Evolutionary conservation across 768 basidiomycete genomes (phyloP).

Genomic region (Cystobasidium onofrii): DNA sequence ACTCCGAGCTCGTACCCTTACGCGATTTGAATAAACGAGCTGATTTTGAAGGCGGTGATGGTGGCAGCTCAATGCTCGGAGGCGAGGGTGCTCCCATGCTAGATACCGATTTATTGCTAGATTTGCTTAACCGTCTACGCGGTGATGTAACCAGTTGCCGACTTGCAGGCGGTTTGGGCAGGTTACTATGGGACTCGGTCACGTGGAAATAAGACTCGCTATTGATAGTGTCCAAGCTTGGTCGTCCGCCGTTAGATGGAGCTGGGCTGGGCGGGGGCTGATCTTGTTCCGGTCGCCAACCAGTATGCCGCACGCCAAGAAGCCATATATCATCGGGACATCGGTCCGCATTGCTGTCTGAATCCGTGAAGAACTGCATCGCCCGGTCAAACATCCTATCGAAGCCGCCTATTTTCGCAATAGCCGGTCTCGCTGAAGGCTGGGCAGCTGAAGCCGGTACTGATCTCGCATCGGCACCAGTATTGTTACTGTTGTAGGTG

Average conservation of each 20-base stretch:
- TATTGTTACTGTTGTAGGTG: neutral
- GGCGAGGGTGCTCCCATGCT: slow-evolving; percentile 38
- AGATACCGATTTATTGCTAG: slow-evolving; percentile 25
- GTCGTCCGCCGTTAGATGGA: neutral
- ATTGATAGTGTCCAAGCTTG: neutral
- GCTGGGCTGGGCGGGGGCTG: neutral
- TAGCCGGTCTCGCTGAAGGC: neutral
- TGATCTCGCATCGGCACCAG: slow-evolving; percentile 6
- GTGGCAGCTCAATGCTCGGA: slow-evolving; percentile 38
- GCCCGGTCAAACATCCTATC: slow-evolving; percentile 76
- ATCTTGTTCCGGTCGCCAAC: slow-evolving; percentile 48
- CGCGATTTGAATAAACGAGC: neutral
- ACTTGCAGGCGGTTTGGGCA: neutral
- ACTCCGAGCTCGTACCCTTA: neutral
- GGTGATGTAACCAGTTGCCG: neutral
- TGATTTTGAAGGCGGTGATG: neutral
- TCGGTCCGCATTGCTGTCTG: slow-evolving; percentile 74
- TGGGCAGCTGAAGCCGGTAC: neutral
- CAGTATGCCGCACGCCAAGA: slow-evolving; percentile 70
- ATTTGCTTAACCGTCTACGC: slow-evolving; percentile 22
- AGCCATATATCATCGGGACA: slow-evolving; percentile 80
- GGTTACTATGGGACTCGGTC: neutral
- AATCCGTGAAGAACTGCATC: slow-evolving; percentile 81
- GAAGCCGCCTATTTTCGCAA: slow-evolving; percentile 34
- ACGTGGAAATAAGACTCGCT: slow-evolving; percentile 20